These are phyloP conservation scores for Eimeria zaria DNA, from an alignment of 169 alveolate species.

Conservation along the genomic window DNA sequence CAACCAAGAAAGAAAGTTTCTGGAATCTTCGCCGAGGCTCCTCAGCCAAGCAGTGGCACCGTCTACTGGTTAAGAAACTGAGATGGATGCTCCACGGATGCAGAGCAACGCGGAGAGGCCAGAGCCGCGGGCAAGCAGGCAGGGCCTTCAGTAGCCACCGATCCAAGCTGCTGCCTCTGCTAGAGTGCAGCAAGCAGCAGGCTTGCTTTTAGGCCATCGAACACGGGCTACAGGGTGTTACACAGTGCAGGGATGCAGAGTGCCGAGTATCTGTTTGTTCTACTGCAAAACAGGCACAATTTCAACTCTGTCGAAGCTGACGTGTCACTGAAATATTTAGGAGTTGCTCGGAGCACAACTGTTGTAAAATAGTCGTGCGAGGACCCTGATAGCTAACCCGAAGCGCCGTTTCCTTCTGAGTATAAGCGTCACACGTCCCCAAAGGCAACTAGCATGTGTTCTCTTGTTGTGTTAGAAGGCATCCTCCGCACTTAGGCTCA, in stretches of 20 bases:
- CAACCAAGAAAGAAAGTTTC: not conserved
- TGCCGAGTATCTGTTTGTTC: not conserved
- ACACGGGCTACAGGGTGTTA: not conserved
- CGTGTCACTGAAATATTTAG: not conserved
- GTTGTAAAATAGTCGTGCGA: not conserved
- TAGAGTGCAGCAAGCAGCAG: not conserved
- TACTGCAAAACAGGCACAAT: not conserved
- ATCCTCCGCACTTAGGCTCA: not conserved
- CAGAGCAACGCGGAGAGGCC: not conserved
- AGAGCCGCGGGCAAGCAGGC: no score
- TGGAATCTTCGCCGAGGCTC: constrained; percentile 2
- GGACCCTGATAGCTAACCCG: not conserved
- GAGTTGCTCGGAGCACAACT: not conserved
- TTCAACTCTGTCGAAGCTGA: no score
- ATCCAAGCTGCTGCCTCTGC: not conserved
- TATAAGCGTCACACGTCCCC: not conserved
- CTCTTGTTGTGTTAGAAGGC: not conserved
- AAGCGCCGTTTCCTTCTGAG: not conserved
- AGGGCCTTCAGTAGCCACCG: not conserved
- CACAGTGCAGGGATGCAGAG: not conserved
- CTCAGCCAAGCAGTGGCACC: not conserved
- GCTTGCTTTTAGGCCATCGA: not conserved
- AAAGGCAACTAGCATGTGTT: not conserved
- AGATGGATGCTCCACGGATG: not conserved
- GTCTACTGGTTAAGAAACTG: not conserved